These are phyloP conservation scores for Ophiostoma pallidulum DNA, from an alignment of 2,329 filamentous ascomycete species.

Conservation along the genomic window DNA sequence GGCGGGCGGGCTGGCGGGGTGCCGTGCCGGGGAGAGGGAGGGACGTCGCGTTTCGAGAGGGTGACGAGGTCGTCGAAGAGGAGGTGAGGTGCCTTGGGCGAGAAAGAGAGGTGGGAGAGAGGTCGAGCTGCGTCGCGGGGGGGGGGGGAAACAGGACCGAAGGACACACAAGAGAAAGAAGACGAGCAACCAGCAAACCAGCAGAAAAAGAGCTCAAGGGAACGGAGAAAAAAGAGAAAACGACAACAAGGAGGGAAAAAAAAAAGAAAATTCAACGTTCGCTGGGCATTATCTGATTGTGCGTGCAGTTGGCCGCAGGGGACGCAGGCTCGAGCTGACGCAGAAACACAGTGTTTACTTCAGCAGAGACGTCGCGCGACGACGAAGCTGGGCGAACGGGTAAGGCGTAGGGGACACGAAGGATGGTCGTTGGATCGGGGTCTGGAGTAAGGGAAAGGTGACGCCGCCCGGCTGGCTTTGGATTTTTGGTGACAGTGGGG, in stretches of 20 bases:
- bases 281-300: too few species aligned
- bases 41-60: background rate
- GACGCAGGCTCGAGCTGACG: background rate
- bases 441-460: constrained; percentile 9
- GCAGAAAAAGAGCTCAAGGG: too few species aligned
- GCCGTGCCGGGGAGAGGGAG: background rate
- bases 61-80: background rate
- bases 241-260: background rate
- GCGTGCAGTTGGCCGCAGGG: too few species aligned
- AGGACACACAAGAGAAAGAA: background rate
- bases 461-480: too few species aligned
- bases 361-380: constrained; percentile 5
- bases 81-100: background rate
- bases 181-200: background rate
- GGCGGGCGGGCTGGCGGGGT: background rate
- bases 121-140: background rate
- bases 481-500: background rate
- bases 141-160: background rate
- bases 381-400: background rate
- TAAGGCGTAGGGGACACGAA: background rate
- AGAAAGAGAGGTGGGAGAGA: background rate
- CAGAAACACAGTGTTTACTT: background rate
- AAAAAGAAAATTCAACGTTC: background rate
- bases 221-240: background rate
- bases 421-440: background rate